Conservation (phyloP, 2,329 filamentous ascomycete genomes). For the Xylariales sp. region DNA sequence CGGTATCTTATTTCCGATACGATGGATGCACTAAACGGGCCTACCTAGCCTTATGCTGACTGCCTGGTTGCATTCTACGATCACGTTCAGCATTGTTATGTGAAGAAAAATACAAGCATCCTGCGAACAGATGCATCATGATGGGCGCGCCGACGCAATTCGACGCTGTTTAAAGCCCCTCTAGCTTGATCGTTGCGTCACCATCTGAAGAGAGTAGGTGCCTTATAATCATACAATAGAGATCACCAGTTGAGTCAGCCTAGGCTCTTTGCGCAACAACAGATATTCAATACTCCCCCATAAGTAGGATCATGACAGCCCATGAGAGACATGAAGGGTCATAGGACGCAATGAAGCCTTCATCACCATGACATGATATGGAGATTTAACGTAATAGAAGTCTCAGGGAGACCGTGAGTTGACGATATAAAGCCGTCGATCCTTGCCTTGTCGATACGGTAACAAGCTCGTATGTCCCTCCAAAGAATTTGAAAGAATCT, state of each 20-base stretch:
- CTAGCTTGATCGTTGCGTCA: constrained; percentile 11
- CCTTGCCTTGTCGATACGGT: neutral
- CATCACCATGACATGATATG: constrained; percentile 15
- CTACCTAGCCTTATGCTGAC: constrained; percentile 25
- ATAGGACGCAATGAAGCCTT: constrained; percentile 23
- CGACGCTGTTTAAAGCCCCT: constrained; percentile 7
- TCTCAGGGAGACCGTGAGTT: neutral
- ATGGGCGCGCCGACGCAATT: constrained; percentile 10
- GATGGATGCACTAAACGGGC: constrained; percentile 19
- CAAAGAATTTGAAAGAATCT: neutral
- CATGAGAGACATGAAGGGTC: constrained; percentile 26
- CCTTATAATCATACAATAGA: too few relatives aligned
- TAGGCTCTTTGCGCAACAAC: too few relatives aligned
- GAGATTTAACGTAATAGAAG: neutral
- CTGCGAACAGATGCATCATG: constrained; percentile 3
- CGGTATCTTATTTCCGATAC: constrained; percentile 21
- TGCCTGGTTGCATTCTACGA: constrained; percentile 26
- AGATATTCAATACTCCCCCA: too few relatives aligned
- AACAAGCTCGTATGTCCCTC: neutral
- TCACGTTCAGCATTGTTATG: constrained; percentile 26
- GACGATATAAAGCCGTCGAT: constrained; percentile 24
- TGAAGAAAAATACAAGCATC: constrained; percentile 2
- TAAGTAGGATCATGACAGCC: neutral
- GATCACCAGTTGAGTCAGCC: too few relatives aligned
- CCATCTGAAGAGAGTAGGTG: too few relatives aligned